These are phyloP conservation scores for Syzygium oleosum DNA, from an alignment of 345 rosid genomes.

Conservation along the genomic window DNA sequence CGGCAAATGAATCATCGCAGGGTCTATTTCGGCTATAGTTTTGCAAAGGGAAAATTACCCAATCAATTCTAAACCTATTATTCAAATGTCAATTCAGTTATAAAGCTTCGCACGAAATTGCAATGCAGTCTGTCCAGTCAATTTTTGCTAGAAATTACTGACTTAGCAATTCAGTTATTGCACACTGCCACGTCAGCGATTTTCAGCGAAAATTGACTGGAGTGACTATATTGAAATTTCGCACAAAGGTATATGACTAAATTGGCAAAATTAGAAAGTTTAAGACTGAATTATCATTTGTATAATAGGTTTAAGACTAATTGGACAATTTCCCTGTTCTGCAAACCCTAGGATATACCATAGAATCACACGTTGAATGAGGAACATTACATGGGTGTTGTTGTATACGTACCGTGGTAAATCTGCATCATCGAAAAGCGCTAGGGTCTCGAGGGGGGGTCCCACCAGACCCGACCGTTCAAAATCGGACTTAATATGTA, in stretches of 20 bases:
- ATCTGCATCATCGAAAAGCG: neutral
- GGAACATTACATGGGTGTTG: neutral
- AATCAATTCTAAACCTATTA: neutral
- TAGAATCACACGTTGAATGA: neutral
- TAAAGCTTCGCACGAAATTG: neutral
- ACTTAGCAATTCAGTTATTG: neutral
- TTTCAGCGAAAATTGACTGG: rapidly evolving
- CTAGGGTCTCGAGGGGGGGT: neutral
- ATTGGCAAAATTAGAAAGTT: neutral
- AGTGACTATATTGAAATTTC: neutral
- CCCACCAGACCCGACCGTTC: neutral
- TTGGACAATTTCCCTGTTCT: neutral
- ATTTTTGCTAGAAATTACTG: rapidly evolving
- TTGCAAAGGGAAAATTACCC: neutral
- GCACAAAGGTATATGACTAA: rapidly evolving
- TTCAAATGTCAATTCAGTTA: neutral
- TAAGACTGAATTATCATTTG: neutral
- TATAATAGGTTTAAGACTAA: neutral
- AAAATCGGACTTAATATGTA: neutral
- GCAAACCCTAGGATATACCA: neutral
- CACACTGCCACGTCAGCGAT: rapidly evolving
- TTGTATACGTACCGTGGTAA: neutral
- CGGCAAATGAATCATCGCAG: neutral
- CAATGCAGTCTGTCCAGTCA: rapidly evolving
- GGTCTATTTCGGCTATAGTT: neutral